Evolutionary conservation across 805 yeast genomes (phyloP).

Genomic region (Monosporozyma solicola): DNA sequence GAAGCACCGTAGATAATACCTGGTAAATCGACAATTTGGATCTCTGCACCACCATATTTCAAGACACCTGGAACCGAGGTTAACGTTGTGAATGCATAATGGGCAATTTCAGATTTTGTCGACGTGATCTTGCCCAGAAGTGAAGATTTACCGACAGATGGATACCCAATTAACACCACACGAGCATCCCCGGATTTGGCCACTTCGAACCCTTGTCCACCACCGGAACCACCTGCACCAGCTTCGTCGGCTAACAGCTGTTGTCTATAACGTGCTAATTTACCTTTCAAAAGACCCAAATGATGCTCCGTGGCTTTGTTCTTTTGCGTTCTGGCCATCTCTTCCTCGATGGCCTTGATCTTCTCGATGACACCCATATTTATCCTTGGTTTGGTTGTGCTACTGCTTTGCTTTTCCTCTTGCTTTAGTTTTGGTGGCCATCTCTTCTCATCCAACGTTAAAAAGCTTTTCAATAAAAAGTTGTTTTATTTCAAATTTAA

Average conservation of each 20-base stretch:
- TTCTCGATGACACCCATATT: constrained; percentile 45
- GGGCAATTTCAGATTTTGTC: constrained; percentile 91
- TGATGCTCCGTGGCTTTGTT: constrained; percentile 98
- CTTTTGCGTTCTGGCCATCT: constrained; percentile 90
- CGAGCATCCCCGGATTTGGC: constrained; percentile 94
- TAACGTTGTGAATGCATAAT: constrained; percentile 89
- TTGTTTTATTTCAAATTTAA: background rate
- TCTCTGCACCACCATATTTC: constrained; percentile 93
- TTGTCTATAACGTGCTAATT: constrained; percentile 83
- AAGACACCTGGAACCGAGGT: constrained; percentile 95
- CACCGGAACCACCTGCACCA: constrained; percentile 48
- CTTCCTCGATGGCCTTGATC: constrained; percentile 84
- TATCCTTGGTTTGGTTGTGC: background rate
- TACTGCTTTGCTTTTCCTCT: background rate
- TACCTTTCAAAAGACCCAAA: constrained; percentile 87
- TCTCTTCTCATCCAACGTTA: background rate
- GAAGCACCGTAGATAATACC: constrained; percentile 96
- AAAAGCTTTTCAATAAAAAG: background rate
- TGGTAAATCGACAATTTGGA: constrained; percentile 94
- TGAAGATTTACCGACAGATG: constrained; percentile 95
- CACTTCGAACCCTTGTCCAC: constrained; percentile 90
- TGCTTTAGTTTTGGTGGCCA: background rate
- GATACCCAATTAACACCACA: constrained; percentile 91
- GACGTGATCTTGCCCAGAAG: constrained; percentile 81
- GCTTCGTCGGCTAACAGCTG: constrained; percentile 87